Percentiles rank a stretch among this genome's conserved stretches.
Conservation (phyloP, 306 rosid genomes). For the Lablab purpureus region DNA sequence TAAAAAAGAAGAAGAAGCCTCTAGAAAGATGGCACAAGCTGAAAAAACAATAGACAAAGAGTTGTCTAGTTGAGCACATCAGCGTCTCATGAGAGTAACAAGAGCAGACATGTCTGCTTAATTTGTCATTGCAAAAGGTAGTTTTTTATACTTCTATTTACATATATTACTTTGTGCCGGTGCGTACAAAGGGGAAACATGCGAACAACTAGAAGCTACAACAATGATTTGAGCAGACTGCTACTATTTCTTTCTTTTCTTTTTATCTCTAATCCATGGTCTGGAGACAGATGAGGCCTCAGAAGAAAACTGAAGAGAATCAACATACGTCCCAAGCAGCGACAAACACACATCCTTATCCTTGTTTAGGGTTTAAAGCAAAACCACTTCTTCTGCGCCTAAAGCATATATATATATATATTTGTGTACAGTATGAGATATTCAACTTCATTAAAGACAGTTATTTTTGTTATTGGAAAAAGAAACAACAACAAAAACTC, state of each 20-base stretch:
- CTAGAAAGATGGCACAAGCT: conserved; percentile 2
- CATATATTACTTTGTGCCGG: conserved; percentile 35
- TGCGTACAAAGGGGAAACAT: conserved; percentile 8
- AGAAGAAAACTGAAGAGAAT: conserved; percentile 35
- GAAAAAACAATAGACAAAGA: background rate
- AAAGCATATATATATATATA: background rate
- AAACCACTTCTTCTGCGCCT: conserved; percentile 75
- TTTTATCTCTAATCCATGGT: conserved; percentile 26
- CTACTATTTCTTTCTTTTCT: conserved; percentile 29
- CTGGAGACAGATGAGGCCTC: conserved; percentile 39
- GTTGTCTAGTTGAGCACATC: background rate
- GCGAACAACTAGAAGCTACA: conserved; percentile 42
- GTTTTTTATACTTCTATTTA: conserved; percentile 42
- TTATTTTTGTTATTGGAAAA: background rate
- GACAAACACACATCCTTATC: background rate
- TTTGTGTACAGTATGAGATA: too few relatives aligned
- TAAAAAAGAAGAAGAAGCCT: background rate
- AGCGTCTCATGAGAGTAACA: background rate
- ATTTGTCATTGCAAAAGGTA: conserved; percentile 6
- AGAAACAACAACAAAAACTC: background rate
- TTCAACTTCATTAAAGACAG: background rate
- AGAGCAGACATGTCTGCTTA: conserved; percentile 10
- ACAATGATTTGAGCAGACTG: conserved; percentile 21
- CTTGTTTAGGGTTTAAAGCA: conserved; percentile 55
- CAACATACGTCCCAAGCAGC: conserved; percentile 13